These are phyloP conservation scores for Calamus simplicifolius DNA, from an alignment of 176 grass and related monocot species.

Conservation along the genomic window DNA sequence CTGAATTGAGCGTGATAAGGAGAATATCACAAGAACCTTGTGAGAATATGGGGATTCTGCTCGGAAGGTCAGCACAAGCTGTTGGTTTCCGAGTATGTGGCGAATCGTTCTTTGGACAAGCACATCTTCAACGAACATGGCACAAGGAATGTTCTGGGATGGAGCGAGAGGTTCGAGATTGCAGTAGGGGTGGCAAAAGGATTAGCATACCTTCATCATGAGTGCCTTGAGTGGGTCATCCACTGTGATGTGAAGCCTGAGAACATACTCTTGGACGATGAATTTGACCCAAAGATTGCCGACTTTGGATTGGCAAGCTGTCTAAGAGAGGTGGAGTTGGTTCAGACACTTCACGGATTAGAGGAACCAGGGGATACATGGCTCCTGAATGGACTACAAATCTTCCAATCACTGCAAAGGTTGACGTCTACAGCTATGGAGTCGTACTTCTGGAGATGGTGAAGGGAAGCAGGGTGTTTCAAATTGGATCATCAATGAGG, in stretches of 20 bases:
- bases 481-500: too few species aligned
- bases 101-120: conserved; percentile 28
- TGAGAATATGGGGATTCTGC: conserved; percentile 28
- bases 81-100: conserved; percentile 23
- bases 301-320: conserved; percentile 24
- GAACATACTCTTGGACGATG: conserved; percentile 22
- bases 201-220: conserved; percentile 40
- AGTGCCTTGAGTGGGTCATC: conserved; percentile 55
- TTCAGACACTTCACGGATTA: conserved; percentile 14
- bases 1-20: too few species aligned
- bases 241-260: conserved; percentile 57
- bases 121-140: conserved; percentile 7
- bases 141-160: conserved; percentile 2
- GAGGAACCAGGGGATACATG: conserved; percentile 2
- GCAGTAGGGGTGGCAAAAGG: conserved; percentile 28
- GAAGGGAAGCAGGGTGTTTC: too few species aligned
- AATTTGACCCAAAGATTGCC: conserved; percentile 32
- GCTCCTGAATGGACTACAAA: too few species aligned
- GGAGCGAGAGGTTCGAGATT: conserved; percentile 29
- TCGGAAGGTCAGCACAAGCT: conserved; percentile 13
- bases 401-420: too few species aligned
- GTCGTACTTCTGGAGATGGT: too few species aligned
- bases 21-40: conserved; percentile 26
- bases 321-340: conserved; percentile 11
- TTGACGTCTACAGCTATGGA: too few species aligned